Percentiles rank a stretch among this genome's conserved stretches.
phyloP scores from a whole-genome alignment of 2,329 filamentous ascomycete species.

The Dothideomycetes sp. region DNA sequence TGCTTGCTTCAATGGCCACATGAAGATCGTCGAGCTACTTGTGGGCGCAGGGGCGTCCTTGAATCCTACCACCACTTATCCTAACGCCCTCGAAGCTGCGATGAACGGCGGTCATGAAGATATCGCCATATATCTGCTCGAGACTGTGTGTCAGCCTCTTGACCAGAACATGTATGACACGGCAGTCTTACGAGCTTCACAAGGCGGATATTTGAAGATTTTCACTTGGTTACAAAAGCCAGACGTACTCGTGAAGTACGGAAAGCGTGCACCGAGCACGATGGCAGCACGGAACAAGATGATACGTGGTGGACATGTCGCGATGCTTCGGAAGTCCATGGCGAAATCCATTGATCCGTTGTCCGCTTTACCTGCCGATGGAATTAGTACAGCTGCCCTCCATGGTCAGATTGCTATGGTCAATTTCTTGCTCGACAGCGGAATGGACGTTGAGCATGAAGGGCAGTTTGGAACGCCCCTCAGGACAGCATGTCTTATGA shows the following conservation, averaged over 20 bases:
- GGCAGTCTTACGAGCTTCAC: not conserved
- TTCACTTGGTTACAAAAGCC: not conserved
- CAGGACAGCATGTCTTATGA: not conserved
- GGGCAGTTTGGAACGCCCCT: not conserved
- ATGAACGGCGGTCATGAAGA: not conserved
- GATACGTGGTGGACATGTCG: not conserved
- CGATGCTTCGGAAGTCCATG: not conserved
- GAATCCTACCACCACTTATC: not conserved
- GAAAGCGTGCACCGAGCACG: not conserved
- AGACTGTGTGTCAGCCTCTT: not conserved
- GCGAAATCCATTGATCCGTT: not conserved
- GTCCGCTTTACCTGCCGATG: not conserved
- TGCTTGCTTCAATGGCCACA: constrained; percentile 16
- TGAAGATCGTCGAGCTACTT: constrained; percentile 24
- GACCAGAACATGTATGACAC: not conserved
- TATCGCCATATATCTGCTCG: not conserved
- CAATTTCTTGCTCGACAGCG: not conserved
- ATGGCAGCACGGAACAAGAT: not conserved
- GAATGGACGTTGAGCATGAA: not conserved
- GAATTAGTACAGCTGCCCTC: not conserved
- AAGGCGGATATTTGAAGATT: not conserved
- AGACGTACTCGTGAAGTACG: not conserved
- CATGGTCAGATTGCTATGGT: not conserved
- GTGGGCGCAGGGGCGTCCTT: constrained; percentile 11
- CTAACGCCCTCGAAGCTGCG: not conserved